Conservation (phyloP, 2,329 filamentous ascomycete species). For the Teratosphaeria viscida region DNA sequence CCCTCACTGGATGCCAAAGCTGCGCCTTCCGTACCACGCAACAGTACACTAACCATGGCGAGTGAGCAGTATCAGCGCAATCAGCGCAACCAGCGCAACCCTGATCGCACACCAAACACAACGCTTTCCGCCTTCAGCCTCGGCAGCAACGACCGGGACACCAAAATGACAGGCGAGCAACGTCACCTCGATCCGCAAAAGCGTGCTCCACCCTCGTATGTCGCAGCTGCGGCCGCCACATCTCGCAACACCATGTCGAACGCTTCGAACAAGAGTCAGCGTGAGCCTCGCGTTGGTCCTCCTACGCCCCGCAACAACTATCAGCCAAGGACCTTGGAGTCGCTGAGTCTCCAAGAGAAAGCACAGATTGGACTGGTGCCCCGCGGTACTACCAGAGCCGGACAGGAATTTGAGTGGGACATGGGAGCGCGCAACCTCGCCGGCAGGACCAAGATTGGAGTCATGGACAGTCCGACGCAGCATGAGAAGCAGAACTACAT, state of each 20-base stretch:
- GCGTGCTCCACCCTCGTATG: not conserved
- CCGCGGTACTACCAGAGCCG: not conserved
- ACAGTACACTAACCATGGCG: not conserved
- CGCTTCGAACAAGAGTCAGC: not conserved
- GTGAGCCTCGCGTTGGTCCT: not conserved
- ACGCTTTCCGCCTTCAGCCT: not conserved
- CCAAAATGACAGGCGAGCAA: not conserved
- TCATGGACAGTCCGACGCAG: not conserved
- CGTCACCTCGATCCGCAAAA: not conserved
- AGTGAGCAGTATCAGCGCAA: not conserved
- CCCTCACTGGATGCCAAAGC: not conserved
- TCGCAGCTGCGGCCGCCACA: not conserved
- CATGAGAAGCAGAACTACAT: not conserved
- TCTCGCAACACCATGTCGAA: not conserved
- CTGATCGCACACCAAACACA: not conserved
- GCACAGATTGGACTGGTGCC: not conserved
- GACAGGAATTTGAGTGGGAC: not conserved
- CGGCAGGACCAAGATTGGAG: not conserved
- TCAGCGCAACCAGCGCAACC: not conserved
- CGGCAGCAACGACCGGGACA: not conserved
- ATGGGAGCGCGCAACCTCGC: not conserved
- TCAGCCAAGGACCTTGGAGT: not conserved
- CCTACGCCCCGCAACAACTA: not conserved
- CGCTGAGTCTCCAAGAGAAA: not conserved
- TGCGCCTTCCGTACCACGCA: not conserved